These are phyloP conservation scores for Tylopilus orsonianus DNA, from an alignment of 1,284 basidiomycete species.

Conservation along the genomic window DNA sequence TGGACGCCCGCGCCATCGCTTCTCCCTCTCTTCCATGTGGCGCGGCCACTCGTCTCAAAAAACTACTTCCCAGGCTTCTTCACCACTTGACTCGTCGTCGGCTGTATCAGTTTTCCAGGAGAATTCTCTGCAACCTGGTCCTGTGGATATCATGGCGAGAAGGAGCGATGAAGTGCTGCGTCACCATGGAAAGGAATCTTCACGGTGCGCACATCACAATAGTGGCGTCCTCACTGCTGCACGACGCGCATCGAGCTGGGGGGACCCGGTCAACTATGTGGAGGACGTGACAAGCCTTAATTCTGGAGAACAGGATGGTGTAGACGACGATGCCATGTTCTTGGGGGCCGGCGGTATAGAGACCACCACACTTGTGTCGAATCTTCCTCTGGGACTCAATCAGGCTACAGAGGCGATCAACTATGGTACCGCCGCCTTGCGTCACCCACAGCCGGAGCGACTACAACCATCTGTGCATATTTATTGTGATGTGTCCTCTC, in stretches of 20 bases:
- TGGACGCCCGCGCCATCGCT: slow-evolving; percentile 27
- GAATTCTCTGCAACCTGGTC: slow-evolving; percentile 16
- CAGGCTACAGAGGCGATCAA: slow-evolving; percentile 30
- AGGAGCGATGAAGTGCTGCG: slow-evolving; percentile 38
- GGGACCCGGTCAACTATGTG: slow-evolving; percentile 43
- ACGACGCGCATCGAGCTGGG: slow-evolving; percentile 66
- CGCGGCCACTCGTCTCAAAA: slow-evolving; percentile 22
- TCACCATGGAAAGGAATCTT: slow-evolving; percentile 23
- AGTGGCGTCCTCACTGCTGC: slow-evolving; percentile 39
- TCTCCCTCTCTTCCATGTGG: slow-evolving; percentile 33
- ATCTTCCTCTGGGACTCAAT: slow-evolving; percentile 36
- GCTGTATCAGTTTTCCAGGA: slow-evolving; percentile 27
- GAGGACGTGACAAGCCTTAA: slow-evolving; percentile 55
- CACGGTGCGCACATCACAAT: slow-evolving; percentile 29
- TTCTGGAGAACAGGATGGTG: slow-evolving; percentile 46
- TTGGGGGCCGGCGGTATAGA: slow-evolving; percentile 55
- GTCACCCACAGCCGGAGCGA: slow-evolving; percentile 33
- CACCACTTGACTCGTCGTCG: slow-evolving; percentile 32
- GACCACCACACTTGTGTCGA: slow-evolving; percentile 41
- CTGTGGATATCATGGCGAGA: slow-evolving; percentile 27
- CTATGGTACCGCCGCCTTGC: slow-evolving; percentile 24
- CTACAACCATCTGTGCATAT: slow-evolving; percentile 24
- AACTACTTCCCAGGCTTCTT: slow-evolving; percentile 28
- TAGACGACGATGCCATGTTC: slow-evolving; percentile 46
- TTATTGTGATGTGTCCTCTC: slow-evolving; percentile 26